phyloP scores from a whole-genome alignment of 2,329 filamentous ascomycete species.

The Lecanoromycetidae sp. region DNA sequence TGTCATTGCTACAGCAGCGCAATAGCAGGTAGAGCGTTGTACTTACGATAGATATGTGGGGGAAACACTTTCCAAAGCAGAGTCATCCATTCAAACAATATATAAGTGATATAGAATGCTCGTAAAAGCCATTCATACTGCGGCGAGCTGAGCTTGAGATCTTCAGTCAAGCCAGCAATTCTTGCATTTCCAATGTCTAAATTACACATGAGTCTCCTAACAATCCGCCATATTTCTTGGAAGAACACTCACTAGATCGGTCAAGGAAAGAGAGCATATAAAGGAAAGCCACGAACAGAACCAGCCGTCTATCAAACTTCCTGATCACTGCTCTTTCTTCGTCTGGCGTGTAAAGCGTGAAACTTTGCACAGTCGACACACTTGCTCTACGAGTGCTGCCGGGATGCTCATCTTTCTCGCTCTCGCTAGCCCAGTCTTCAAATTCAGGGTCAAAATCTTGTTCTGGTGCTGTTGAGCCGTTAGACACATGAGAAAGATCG shows the following conservation, averaged over 20 bases:
- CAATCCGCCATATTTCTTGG: no score
- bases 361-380: constrained; percentile 7
- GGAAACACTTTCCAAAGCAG: constrained; percentile 48
- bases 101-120: constrained; percentile 51
- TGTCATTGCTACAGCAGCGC: background rate
- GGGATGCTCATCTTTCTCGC: background rate
- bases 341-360: constrained; percentile 15
- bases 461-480: no score
- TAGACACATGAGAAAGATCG: no score
- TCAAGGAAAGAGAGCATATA: constrained; percentile 19
- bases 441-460: background rate
- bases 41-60: constrained; percentile 42
- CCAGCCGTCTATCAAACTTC: constrained; percentile 15
- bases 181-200: constrained; percentile 36
- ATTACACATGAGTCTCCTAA: no score
- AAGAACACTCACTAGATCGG: constrained; percentile 13
- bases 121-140: constrained; percentile 41
- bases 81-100: constrained; percentile 56
- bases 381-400: constrained; percentile 4
- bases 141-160: constrained; percentile 36
- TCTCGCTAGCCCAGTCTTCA: background rate
- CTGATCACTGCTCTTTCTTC: constrained; percentile 16
- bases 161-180: constrained; percentile 41
- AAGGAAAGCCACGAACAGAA: constrained; percentile 16
- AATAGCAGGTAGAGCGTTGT: background rate